Percentiles rank a stretch among this genome's conserved stretches.
Evolutionary conservation across 2,329 filamentous ascomycete genomes (phyloP).

Genomic region (Pseudogymnoascus sp.): DNA sequence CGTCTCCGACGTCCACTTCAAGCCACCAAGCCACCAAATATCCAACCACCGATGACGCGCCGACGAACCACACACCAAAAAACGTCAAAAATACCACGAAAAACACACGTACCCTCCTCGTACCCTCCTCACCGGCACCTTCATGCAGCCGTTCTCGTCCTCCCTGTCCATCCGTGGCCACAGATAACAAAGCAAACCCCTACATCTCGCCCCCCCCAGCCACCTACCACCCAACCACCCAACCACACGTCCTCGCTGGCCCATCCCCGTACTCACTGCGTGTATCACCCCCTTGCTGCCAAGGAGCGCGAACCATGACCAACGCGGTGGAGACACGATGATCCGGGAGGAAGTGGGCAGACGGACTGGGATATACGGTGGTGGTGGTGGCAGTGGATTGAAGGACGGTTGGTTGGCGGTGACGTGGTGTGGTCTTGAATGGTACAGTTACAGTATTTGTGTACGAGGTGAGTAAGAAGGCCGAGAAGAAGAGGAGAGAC

Average conservation of each 20-base stretch:
- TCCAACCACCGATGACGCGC: not conserved
- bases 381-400: not conserved
- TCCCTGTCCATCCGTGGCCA: not conserved
- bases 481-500: not conserved
- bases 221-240: too few relatives aligned
- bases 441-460: not conserved
- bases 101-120: not conserved
- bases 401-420: too few relatives aligned
- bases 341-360: not conserved
- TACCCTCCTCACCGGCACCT: not conserved
- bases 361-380: slow-evolving; percentile 2
- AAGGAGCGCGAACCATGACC: not conserved
- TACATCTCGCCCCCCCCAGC: too few relatives aligned
- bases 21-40: not conserved
- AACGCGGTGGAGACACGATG: not conserved
- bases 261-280: too few relatives aligned
- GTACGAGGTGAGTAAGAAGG: not conserved
- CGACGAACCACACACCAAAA: not conserved
- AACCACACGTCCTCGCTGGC: not conserved
- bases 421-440: too few relatives aligned
- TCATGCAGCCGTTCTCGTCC: slow-evolving; percentile 4
- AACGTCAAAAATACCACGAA: not conserved
- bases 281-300: not conserved
- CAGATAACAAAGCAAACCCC: not conserved
- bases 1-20: not conserved